Evolutionary conservation across 345 rosid species (phyloP), one percentile per base, ranked within the genome.

Genomic region (Salix arbutifolia): DNA sequence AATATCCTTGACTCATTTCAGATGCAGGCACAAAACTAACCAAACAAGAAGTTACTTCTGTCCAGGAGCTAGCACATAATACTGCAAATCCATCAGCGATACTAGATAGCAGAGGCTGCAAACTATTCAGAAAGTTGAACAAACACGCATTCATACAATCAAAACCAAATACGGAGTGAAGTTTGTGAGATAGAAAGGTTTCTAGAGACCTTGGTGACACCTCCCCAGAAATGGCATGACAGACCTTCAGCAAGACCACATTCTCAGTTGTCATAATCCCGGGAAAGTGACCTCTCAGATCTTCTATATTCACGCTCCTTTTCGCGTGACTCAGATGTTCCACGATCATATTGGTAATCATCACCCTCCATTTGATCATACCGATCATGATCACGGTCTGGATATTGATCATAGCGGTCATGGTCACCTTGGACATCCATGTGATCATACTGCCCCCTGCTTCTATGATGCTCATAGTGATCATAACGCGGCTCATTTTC

Each of bases 341-440:
- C 80, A 14, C 76, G 83, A 76, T 85, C 94, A 68, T 87, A 87
- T 67, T 74, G 91, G 82, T 91, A 87, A 78, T 87, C 87, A 53
- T 92, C 97, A 52, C 88, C 94, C 72, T 84, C 89, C 78, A 87
- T 83, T 71, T 80, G 88, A 76, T 88, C 91, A 79, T 88, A 92
- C 35, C 81, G 86, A 40, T 90, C 89, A 74, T 70, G 89, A 50
- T 85, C 88, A 74, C 67, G 82, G 52, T 81, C 87, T 28, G 83
- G 83, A 76, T 92, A 89, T 78, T 89, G 91, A 76, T 87, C 89
- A 81, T 91, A 90, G 37, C 92, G 93, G 70, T 86, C 95, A 21
- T 70, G 78, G 13, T 88, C 89, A 65, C 87, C 88, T 72, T 82
- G 88, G 42, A 69, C 72, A 77, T 85, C 87, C 73, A 79, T 17